Conservation (phyloP, 2,329 filamentous ascomycete genomes). For the Cadophora malorum region DNA sequence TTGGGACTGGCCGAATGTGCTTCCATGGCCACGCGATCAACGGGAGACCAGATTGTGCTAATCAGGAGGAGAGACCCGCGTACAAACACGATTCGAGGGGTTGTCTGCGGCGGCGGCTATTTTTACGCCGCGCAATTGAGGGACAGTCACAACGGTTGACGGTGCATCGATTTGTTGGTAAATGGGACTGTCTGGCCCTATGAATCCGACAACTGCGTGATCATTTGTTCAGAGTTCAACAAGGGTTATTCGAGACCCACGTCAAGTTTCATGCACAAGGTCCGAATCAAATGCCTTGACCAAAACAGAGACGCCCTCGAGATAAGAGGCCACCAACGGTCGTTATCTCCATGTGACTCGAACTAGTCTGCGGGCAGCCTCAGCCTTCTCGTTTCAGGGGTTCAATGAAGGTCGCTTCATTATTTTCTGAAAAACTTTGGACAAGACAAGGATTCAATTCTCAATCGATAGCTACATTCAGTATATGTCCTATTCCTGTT, state of each 20-base stretch:
- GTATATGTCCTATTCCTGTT: not conserved
- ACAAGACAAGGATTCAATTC: too few relatives aligned
- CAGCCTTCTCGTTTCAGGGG: not conserved
- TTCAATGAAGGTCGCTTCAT: not conserved
- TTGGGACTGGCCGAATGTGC: constrained; percentile 33
- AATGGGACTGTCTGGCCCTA: constrained; percentile 14
- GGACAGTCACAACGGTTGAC: constrained; percentile 10
- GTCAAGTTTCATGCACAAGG: constrained; percentile 20
- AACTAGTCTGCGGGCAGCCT: not conserved
- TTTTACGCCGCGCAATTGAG: constrained; percentile 15
- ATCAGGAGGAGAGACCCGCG: constrained; percentile 2
- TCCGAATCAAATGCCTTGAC: not conserved
- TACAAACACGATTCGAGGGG: constrained; percentile 17
- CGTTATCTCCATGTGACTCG: not conserved
- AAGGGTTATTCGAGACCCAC: constrained; percentile 18
- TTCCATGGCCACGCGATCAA: constrained; percentile 38
- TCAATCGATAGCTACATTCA: not conserved
- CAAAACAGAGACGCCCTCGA: constrained; percentile 1
- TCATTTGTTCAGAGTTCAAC: constrained; percentile 18
- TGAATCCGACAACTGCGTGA: constrained; percentile 17
- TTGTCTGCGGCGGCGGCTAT: not conserved
- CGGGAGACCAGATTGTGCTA: not conserved
- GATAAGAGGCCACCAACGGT: not conserved
- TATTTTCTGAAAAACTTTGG: too few relatives aligned
- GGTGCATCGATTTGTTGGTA: constrained; percentile 13